Evolutionary conservation across 1,284 basidiomycete genomes (phyloP), one percentile per base, ranked within the genome.

Genomic region (Ustilago tritici): DNA sequence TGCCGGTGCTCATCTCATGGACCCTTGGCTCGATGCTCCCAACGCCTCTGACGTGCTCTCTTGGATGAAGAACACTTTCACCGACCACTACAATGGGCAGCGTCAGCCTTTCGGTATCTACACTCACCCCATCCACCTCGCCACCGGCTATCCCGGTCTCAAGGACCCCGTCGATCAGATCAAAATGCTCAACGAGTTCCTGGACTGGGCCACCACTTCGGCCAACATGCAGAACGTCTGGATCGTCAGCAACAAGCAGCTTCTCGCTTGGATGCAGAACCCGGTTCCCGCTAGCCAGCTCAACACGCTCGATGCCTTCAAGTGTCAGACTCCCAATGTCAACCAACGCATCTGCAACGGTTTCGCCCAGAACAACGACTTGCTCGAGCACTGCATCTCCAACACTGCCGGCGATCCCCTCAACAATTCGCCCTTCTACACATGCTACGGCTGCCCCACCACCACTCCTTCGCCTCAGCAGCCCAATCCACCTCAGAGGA

Each of bases 91-190:
- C 87, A 91, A 90, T 69, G 89, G 88, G 52, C 93, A 93, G 80
- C 89, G 92, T 9, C 92, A 93, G 86, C 93, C 93, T 0, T 91
- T 94, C 73, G 93, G 93, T 58, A 88, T 93, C 50, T 94, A 93
- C 86, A 92, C 92, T 3, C 93, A 94, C 84, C 93, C 92, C 41
- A 92, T 93, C 82, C 92, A 93, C 87, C 86, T 93, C 65, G 90
- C 92, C 17, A 90, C 91, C 59, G 69, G 89, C 85, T 80, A 78
- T 57, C 79, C 78, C 9, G 73, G 78, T 50, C 61, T 80, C 32
- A 35, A 50, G n/a, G 78, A 77, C 46, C 78, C 76, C 35, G 69
- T 67, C 19, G 69, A 61, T 43, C 61, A 73, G 59, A 77, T 77
- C 70, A 70, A 68, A 28, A 80, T 93, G 92, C 90, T 93, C 85